Conservation (phyloP, 1,284 basidiomycete genomes). For the Sphagnurus paluster region DNA sequence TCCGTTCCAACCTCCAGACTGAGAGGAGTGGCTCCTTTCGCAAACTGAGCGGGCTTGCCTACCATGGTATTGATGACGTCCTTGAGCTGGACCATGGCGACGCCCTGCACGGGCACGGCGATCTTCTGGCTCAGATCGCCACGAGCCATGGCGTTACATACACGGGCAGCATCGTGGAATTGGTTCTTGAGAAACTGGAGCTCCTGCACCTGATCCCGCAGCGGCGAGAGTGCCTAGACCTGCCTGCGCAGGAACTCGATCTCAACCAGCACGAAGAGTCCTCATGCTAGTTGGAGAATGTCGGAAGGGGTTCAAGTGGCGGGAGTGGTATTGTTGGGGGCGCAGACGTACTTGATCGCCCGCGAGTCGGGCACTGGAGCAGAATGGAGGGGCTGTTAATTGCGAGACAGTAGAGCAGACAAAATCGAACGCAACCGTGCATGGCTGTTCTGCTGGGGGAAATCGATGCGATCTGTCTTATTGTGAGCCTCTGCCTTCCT, state of each 20-base stretch:
- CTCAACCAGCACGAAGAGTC: too few species aligned
- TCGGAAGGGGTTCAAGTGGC: background rate
- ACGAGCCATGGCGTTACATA: slow-evolving; percentile 94
- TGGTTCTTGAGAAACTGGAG: slow-evolving; percentile 45
- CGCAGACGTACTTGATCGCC: background rate
- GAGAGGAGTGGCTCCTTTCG: slow-evolving; percentile 84
- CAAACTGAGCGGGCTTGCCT: slow-evolving; percentile 80
- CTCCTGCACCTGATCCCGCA: slow-evolving; percentile 2
- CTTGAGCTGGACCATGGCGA: slow-evolving; percentile 97
- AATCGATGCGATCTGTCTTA: background rate
- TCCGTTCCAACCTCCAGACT: slow-evolving; percentile 92
- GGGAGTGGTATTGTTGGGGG: background rate
- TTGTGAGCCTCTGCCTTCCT: background rate
- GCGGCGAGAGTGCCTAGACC: background rate
- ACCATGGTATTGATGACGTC: slow-evolving; percentile 98
- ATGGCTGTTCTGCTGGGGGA: background rate
- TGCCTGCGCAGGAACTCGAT: background rate
- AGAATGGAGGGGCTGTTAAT: background rate
- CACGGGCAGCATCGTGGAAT: slow-evolving; percentile 83
- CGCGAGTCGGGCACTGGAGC: slow-evolving; percentile 3
- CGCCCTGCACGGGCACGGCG: slow-evolving; percentile 93
- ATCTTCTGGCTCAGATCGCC: slow-evolving; percentile 97
- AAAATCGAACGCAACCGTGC: background rate
- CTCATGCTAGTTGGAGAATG: background rate
- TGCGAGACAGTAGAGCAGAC: background rate